These are phyloP conservation scores for Yamadazyma olivae DNA, from an alignment of 805 yeast genomes.

Conservation along the genomic window DNA sequence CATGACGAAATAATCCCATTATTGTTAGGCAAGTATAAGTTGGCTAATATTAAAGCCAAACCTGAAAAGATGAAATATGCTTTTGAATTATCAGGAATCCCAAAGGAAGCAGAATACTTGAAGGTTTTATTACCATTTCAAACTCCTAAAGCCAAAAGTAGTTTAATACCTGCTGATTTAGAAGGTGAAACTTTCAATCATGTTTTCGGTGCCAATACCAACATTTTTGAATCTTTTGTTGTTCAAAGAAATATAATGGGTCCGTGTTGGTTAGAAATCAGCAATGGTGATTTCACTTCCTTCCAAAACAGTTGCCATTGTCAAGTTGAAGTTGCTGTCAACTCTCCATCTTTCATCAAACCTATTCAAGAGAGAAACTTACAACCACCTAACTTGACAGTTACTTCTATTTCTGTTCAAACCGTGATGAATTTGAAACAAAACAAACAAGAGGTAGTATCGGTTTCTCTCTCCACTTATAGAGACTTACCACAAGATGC, in stretches of 20 bases:
- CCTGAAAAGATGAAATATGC: constrained; percentile 79
- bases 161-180: constrained; percentile 56
- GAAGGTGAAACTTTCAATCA: constrained; percentile 74
- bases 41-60: constrained; percentile 63
- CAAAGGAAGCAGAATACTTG: constrained; percentile 75
- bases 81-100: constrained; percentile 79
- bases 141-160: constrained; percentile 51
- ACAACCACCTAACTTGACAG: constrained; percentile 62
- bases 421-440: constrained; percentile 72
- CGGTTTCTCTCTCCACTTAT: constrained; percentile 75
- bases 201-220: constrained; percentile 75
- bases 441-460: constrained; percentile 82
- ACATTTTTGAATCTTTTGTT: constrained; percentile 82
- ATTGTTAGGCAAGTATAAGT: constrained; percentile 58
- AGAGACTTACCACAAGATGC: constrained; percentile 70
- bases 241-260: constrained; percentile 87
- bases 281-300: constrained; percentile 56
- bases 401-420: constrained; percentile 74
- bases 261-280: constrained; percentile 90
- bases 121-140: constrained; percentile 74
- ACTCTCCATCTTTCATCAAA: constrained; percentile 44
- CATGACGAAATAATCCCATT: constrained; percentile 73
- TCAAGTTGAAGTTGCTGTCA: constrained; percentile 65
- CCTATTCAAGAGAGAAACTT: constrained; percentile 38
- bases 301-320: constrained; percentile 74